Evolutionary conservation across 2,329 filamentous ascomycete genomes (phyloP).

Genomic region (Botrytis deweyae): DNA sequence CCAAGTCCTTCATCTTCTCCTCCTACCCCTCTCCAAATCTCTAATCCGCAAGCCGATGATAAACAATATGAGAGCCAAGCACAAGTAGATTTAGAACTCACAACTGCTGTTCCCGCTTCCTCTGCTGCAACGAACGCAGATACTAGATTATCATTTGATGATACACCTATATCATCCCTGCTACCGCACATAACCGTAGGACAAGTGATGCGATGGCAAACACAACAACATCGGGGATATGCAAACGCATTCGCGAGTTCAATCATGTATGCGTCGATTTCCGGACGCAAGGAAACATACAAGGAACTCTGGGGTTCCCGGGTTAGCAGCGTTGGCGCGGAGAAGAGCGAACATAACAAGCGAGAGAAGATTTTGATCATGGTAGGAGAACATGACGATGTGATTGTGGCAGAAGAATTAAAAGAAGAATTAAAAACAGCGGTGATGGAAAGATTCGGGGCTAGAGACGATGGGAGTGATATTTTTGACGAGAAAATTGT

Average conservation of each 20-base stretch:
- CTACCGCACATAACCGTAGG: conserved; percentile 30
- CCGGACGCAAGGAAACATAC: conserved; percentile 54
- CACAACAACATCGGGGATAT: conserved; percentile 56
- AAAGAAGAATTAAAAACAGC: conserved; percentile 27
- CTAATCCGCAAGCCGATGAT: background rate
- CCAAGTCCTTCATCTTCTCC: background rate
- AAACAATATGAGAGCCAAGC: conserved; percentile 26
- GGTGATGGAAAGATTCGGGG: conserved; percentile 22
- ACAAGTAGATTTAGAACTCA: background rate
- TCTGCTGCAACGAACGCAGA: conserved; percentile 10
- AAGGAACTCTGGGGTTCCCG: conserved; percentile 41
- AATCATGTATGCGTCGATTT: conserved; percentile 54
- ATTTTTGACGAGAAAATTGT: conserved; percentile 44
- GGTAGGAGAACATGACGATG: conserved; percentile 48
- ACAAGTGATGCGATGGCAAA: conserved; percentile 54
- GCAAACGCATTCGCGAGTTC: conserved; percentile 60
- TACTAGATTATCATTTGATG: conserved; percentile 26
- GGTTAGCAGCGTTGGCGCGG: background rate
- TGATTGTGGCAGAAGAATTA: conserved; percentile 51
- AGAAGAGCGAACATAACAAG: conserved; percentile 34
- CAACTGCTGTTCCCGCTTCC: background rate
- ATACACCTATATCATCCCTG: conserved; percentile 25
- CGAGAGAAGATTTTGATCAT: conserved; percentile 52
- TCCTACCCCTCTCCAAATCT: background rate
- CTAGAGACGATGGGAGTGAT: background rate